Base-by-base conservation (phyloP, 148 eudicot genomes). In the Diospyros lotus region DNA sequence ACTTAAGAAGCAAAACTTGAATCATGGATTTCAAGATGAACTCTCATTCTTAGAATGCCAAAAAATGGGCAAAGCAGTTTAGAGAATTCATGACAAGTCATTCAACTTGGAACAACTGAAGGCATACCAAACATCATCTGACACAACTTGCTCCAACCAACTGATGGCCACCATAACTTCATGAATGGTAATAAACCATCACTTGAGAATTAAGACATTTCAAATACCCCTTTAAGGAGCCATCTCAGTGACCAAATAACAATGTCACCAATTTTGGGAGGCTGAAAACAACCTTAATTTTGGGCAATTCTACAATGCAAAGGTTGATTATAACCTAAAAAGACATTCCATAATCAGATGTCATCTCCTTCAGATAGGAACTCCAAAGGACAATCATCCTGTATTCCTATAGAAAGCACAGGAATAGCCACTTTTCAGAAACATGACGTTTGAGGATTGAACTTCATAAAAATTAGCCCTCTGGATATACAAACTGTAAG, bases 81-180 rank as follows among this genome's bases (percentile, higher is more conserved):
- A 42, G 3, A 13, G 15, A 65, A 9, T 67, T 67, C 70, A 41
- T 46, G 48, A 67, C 40, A 67, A 67, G 70, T 67, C 55, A 67
- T 46, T 51, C 17, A 28, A 46, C 70, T 67, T 46, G 70, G 9
- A 48, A 11, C 38, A 46, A 48, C 51, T 43, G 28, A 59, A 15
- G 63, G 5, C 4, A 15, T 28, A 59, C 38, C 66, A 62, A 39
- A 5, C 12, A 28, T 3, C 11, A 48, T 9, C 18, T 38, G n/a
- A 44, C 6, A 3, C 69, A 45, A 15, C 4, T 58, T 58, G 50
- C 44, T 7, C 68, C 68, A 65, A 64, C 68, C n/a, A 13, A 64
- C 48, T 10, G 65, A 14, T 63, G 66, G 46, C 68, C 51, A 28
- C 28, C 28, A 28, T 14, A 42, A 65, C 52, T 12, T 67, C 70